phyloP scores from a whole-genome alignment of 345 rosid genomes.

The Carallia pectinifolia region DNA sequence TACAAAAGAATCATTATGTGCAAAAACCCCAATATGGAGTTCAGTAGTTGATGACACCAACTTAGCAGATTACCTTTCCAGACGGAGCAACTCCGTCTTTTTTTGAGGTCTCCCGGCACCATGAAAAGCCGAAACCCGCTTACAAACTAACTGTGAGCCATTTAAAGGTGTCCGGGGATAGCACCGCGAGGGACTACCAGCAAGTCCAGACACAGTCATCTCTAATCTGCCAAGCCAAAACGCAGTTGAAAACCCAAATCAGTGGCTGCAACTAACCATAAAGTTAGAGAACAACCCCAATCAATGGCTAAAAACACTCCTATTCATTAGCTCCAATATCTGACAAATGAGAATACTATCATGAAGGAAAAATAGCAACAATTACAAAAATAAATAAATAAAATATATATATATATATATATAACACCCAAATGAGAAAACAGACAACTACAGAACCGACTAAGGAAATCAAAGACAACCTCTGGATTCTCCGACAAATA shows the following conservation, averaged over 20 bases:
- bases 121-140: slow-evolving; percentile 33
- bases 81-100: slow-evolving; percentile 22
- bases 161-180: slow-evolving; percentile 37
- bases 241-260: neutral
- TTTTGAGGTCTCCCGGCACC: slow-evolving; percentile 23
- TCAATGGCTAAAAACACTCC: too few species aligned
- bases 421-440: too few species aligned
- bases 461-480: too few species aligned
- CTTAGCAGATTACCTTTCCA: slow-evolving; percentile 42
- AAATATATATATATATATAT: too few species aligned
- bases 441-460: too few species aligned
- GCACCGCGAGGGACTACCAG: slow-evolving; percentile 51
- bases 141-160: slow-evolving; percentile 24
- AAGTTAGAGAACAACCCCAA: neutral
- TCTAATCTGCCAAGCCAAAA: slow-evolving; percentile 11
- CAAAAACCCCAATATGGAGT: slow-evolving; percentile 1
- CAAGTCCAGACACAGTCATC: slow-evolving; percentile 67
- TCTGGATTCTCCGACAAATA: too few species aligned
- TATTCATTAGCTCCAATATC: too few species aligned
- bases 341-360: too few species aligned
- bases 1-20: slow-evolving; percentile 6
- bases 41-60: neutral
- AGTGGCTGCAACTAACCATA: neutral
- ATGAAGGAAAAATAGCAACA: too few species aligned
- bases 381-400: too few species aligned